Base-by-base conservation (phyloP, 768 basidiomycete species). In the Kwoniella bestiolae region DNA sequence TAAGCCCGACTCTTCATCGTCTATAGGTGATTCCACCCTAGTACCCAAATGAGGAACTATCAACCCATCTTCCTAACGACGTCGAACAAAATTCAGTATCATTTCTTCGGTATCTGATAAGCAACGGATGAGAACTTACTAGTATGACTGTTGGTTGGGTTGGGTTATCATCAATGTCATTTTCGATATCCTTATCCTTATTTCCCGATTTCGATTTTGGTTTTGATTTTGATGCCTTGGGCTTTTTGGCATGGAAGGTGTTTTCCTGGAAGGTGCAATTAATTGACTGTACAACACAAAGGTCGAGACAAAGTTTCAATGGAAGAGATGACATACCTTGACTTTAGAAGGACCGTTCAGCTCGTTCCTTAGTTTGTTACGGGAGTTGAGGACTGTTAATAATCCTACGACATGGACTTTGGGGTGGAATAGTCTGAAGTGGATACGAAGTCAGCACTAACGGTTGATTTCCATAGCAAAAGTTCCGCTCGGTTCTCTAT, bases 331-430 rank as follows among this genome's bases (percentile, higher is more conserved):
- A 35, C 52, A 16, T 5, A 55, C 52, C n/a, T 55, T 55, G 26
- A 49, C 12, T 5, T 41, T 41, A 18, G 52, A 55, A 26, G 56
- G 23, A 16, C 23, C 41, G 5, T 58, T 47, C 23, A 65, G 25
- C 21, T 26, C 3, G 6, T 65, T 49, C 32, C 56, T 57, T 21
- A 65, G 9, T 4, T 28, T 35, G 6, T 59, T 46, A 14, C 57
- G 29, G 7, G 63, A 55, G 31, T 65, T 65, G 3, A 65, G 35
- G 6, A 65, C 63, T 5, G 63, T 47, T n/a, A 65, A 47, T 8
- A 65, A 26, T 1, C 52, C 63, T 18, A 65, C 53, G 23, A 65
- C 44, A 32, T 65, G 58, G 5, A 65, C 63, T 65, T 65, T 65
- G 3, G 63, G 63, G n/a, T 65, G 63, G 16, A 58, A 57, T 18